Evolutionary conservation across 495 filamentous ascomycete species (phyloP).

Genomic region (Glutinoglossum americanum): DNA sequence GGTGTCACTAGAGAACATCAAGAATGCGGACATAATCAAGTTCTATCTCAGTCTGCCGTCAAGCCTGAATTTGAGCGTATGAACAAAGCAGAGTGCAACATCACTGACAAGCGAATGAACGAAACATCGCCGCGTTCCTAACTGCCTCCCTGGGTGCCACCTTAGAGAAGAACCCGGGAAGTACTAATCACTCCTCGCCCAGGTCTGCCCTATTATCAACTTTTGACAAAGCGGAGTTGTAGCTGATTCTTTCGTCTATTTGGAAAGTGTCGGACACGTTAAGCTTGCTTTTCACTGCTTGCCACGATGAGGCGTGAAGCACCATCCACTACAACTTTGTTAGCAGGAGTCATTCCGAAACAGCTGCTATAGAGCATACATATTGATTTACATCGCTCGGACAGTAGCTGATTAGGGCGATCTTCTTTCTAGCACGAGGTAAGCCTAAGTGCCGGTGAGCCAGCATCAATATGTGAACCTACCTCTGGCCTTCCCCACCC

Average conservation of each 20-base stretch:
- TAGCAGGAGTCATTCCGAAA: not conserved
- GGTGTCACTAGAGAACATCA: too few species aligned
- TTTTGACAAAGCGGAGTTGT: not conserved
- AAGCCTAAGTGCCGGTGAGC: conserved; percentile 1
- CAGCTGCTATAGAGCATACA: not conserved
- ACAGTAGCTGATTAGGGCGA: conserved; percentile 86
- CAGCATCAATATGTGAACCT: conserved; percentile 10
- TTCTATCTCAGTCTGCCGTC: not conserved
- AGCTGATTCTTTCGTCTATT: conserved; percentile 72
- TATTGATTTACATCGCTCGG: conserved; percentile 55
- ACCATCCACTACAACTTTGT: conserved; percentile 44
- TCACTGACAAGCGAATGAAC: not conserved
- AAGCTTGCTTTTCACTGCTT: conserved; percentile 70
- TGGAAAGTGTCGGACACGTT: conserved; percentile 64
- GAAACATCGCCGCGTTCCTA: too few species aligned
- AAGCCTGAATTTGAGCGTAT: not conserved
- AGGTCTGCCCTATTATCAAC: not conserved
- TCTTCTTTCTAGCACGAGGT: conserved; percentile 52
- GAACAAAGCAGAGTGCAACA: not conserved
- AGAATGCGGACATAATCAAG: not conserved
- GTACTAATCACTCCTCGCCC: too few species aligned
- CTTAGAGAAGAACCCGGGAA: too few species aligned
- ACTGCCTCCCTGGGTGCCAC: too few species aligned
- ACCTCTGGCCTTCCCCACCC: conserved; percentile 66
- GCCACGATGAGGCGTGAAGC: conserved; percentile 93